Conservation (phyloP, 2,329 filamentous ascomycete species). For the Talaromyces albobiverticillius region DNA sequence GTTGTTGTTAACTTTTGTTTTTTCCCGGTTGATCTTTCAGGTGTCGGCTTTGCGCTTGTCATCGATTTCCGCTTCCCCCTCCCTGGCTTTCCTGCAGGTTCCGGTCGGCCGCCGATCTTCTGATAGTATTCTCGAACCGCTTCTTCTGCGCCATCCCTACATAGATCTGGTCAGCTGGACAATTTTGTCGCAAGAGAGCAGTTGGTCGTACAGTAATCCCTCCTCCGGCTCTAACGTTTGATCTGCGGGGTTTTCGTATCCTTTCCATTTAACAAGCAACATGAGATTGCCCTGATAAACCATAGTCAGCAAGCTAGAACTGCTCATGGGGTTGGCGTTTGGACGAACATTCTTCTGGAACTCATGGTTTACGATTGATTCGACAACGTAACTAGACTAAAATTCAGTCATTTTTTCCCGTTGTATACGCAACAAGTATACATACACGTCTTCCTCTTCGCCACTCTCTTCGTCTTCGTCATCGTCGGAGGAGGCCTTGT, state of each 20-base stretch:
- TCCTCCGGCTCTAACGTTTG: conserved; percentile 47
- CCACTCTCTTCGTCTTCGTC: conserved; percentile 31
- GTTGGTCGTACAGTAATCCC: conserved; percentile 36
- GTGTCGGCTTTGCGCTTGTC: conserved; percentile 24
- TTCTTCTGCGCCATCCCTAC: conserved; percentile 38
- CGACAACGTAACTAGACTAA: conserved; percentile 37
- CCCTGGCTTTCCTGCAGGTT: conserved; percentile 22
- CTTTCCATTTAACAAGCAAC: conserved; percentile 48
- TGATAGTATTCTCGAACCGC: conserved; percentile 41
- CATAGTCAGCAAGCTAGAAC: conserved; percentile 8
- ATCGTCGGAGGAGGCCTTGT: conserved; percentile 20
- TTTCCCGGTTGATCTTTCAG: conserved; percentile 25
- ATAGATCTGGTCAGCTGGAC: conserved; percentile 17
- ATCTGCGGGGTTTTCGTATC: conserved; percentile 42
- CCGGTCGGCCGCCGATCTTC: conserved; percentile 41
- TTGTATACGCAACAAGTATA: not conserved
- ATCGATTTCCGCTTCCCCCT: conserved; percentile 34
- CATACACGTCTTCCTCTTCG: conserved; percentile 19
- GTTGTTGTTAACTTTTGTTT: conserved; percentile 22
- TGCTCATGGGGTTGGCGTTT: not conserved
- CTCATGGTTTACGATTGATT: conserved; percentile 36
- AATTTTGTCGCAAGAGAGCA: not conserved
- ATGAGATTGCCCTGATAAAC: conserved; percentile 32
- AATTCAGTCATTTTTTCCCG: not conserved
- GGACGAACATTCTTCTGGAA: conserved; percentile 34